A percentile compares a stretch with the other conserved stretches of the same genome.
Evolutionary conservation across 1,284 basidiomycete species (phyloP).

Genomic region (Puccinia hordei): DNA sequence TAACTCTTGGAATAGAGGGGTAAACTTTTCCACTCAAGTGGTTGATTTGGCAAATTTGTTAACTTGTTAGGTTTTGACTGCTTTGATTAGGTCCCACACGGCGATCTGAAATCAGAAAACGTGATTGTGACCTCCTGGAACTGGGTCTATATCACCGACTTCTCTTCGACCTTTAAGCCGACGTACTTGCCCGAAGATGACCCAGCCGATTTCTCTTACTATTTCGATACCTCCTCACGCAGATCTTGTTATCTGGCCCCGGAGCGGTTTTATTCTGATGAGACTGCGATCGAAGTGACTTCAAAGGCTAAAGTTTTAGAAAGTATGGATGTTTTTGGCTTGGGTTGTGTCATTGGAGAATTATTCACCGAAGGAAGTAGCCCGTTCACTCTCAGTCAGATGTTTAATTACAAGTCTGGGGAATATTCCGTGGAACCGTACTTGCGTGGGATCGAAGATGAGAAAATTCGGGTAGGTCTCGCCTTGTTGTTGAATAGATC

Average conservation of each 20-base stretch:
- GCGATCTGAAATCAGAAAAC: slow-evolving; percentile 98
- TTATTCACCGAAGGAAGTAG: slow-evolving; percentile 92
- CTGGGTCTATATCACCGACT: slow-evolving; percentile 92
- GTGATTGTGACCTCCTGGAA: slow-evolving; percentile 95
- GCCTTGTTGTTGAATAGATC: neutral
- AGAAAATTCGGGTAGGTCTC: slow-evolving; percentile 71
- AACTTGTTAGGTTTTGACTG: neutral
- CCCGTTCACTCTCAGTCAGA: slow-evolving; percentile 88
- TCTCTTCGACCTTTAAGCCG: slow-evolving; percentile 89
- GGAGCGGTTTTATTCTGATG: slow-evolving; percentile 86
- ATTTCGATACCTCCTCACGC: slow-evolving; percentile 90
- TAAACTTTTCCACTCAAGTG: neutral
- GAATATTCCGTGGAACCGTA: slow-evolving; percentile 76
- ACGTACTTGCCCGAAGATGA: slow-evolving; percentile 93
- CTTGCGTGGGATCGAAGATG: slow-evolving; percentile 76
- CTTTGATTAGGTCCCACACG: slow-evolving; percentile 75
- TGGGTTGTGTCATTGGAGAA: slow-evolving; percentile 93
- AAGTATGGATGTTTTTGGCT: slow-evolving; percentile 96
- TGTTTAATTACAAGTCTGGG: slow-evolving; percentile 91
- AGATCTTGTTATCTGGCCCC: slow-evolving; percentile 95
- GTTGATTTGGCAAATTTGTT: neutral
- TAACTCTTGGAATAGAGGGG: slow-evolving; percentile 73
- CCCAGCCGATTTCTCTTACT: slow-evolving; percentile 96
- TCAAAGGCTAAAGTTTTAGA: slow-evolving; percentile 82
- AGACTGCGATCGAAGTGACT: slow-evolving; percentile 66